Conservation (phyloP, 2,329 filamentous ascomycete species). For the Scortechinia acanthostroma region DNA sequence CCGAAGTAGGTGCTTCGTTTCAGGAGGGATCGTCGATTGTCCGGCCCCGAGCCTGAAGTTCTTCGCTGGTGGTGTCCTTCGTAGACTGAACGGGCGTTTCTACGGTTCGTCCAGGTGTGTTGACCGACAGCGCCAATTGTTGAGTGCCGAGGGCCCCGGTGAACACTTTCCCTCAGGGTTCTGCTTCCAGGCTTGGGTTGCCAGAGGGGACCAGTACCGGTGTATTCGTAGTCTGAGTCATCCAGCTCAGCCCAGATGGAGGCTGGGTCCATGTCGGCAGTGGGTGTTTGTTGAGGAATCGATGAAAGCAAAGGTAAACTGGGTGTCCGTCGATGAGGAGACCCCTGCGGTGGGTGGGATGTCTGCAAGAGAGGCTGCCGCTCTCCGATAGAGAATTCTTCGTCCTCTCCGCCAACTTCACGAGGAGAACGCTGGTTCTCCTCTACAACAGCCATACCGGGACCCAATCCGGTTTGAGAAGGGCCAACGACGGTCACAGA, state of each 20-base stretch:
- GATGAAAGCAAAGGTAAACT: not conserved
- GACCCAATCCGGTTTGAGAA: not conserved
- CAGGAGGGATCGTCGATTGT: too few species aligned
- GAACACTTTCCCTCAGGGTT: too few species aligned
- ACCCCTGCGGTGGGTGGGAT: not conserved
- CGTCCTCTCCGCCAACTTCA: not conserved
- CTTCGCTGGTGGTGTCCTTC: too few species aligned
- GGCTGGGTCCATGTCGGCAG: not conserved
- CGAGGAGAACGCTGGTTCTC: not conserved
- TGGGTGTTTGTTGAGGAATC: not conserved
- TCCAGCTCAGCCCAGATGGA: conserved; percentile 2
- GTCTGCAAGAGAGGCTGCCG: not conserved
- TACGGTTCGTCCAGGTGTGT: too few species aligned
- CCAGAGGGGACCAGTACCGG: too few species aligned
- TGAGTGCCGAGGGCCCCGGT: not conserved
- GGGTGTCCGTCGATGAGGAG: not conserved
- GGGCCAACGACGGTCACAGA: not conserved
- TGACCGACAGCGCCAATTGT: not conserved
- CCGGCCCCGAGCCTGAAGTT: too few species aligned
- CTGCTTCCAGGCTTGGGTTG: too few species aligned
- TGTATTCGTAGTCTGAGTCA: not conserved
- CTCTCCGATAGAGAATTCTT: not conserved
- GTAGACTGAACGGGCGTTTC: too few species aligned
- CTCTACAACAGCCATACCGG: not conserved
- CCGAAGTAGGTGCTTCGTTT: too few species aligned